phyloP scores from a whole-genome alignment of 257 asterid genomes.

The Sherardia arvensis region DNA sequence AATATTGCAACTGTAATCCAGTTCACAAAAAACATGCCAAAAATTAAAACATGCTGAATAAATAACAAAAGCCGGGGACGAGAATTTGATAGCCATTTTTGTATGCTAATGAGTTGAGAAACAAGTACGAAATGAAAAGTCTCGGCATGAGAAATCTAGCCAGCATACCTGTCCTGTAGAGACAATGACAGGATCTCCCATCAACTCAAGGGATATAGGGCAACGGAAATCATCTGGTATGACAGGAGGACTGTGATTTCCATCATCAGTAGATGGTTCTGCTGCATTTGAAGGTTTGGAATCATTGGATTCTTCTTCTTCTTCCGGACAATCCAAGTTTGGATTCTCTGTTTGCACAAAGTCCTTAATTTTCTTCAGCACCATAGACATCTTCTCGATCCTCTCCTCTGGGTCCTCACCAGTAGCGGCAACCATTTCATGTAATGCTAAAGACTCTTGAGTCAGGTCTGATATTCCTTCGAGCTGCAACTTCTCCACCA shows the following conservation, averaged over 20 bases:
- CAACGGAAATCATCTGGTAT: slow-evolving; percentile 98
- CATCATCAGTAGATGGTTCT: slow-evolving; percentile 33
- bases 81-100: neutral
- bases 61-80: neutral
- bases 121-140: neutral
- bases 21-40: neutral
- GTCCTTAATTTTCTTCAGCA: slow-evolving; percentile 78
- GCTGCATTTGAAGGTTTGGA: slow-evolving; percentile 47
- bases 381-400: slow-evolving; percentile 91
- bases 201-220: slow-evolving; percentile 88
- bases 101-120: neutral
- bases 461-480: slow-evolving; percentile 70
- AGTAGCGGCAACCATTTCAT: slow-evolving; percentile 79
- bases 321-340: slow-evolving; percentile 30
- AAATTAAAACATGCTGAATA: neutral
- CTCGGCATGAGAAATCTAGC: neutral
- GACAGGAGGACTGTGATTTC: slow-evolving; percentile 42
- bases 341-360: slow-evolving; percentile 84
- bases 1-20: neutral
- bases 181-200: slow-evolving; percentile 96
- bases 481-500: slow-evolving; percentile 77
- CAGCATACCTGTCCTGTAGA: slow-evolving; percentile 89
- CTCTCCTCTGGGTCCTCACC: slow-evolving; percentile 85
- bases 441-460: slow-evolving; percentile 94
- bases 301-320: slow-evolving; percentile 38